Base-by-base conservation (phyloP, 2,329 filamentous ascomycete species). In the Trichoderma sp. region DNA sequence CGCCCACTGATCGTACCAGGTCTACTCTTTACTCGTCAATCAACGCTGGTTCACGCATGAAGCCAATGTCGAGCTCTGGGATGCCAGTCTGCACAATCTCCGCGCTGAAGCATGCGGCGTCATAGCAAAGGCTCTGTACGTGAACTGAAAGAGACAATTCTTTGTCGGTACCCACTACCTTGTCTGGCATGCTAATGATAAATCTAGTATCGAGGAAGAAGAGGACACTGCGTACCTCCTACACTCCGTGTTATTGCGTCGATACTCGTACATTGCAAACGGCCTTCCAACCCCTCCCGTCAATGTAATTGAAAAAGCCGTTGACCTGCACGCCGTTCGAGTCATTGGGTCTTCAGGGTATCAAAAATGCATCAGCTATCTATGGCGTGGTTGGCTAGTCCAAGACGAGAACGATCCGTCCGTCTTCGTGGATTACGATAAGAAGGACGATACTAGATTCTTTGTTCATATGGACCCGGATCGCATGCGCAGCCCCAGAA, bases 381-480 rank as follows among this genome's bases (percentile, higher is more conserved):
- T 99, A 10, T 99, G 96, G 96, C 89, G 89, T 71, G 96, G 96
- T 26, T 99, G 96, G 96, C 84, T 98, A 10, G 90, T 97, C n/a
- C 96, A 99, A 78, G 93, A 97, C 73, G 94, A 97, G 74, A 86
- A 94, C 60, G 94, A 98, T 74, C 91, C 95, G 0, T 89, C 90
- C n/a, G 89, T 89, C 64, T 99, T 99, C 77, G 86, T 97, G 66
- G 90, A 94, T 76, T 99, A 96, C 83, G 88, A 90, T 73, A 85
- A 93, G 70, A 93, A 93, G 77, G 92, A 90, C 69, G 92, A 94
- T 77, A 89, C 89, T 1, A 86, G 84, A 55, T 96, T 96, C 79
- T 87, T 90, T 82, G 83, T 86, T 1, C 96, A 99, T 77, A 89
- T 98, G 74, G 92, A 98, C 75, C 96, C 96, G 0, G 94, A 98